Conservation (phyloP, 1,139 yeast genomes). For the Zygosaccharomyces sapae region DNA sequence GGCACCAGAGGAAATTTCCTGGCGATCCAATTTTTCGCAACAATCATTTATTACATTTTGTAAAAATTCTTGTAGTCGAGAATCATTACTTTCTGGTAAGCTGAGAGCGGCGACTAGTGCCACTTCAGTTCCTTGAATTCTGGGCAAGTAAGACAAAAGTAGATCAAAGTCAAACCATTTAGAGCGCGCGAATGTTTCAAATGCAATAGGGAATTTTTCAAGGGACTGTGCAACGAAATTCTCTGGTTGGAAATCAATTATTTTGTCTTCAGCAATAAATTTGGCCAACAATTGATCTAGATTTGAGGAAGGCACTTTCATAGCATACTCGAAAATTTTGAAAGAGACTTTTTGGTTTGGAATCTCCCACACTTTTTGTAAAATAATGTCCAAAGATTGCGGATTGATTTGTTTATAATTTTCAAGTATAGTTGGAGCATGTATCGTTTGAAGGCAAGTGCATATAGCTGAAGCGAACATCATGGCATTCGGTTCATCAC, state of each 20-base stretch:
- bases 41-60: conserved; percentile 1
- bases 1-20: conserved; percentile 6
- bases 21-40: background rate
- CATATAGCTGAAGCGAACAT: conserved; percentile 4
- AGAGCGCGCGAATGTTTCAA: conserved; percentile 8
- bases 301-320: conserved; percentile 2
- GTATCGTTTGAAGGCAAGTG: background rate
- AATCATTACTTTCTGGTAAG: background rate
- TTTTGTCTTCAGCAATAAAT: conserved; percentile 7
- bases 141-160: conserved; percentile 5
- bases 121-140: conserved; percentile 4
- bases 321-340: background rate
- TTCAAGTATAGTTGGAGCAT: conserved; percentile 5
- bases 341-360: conserved; percentile 1
- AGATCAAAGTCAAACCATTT: conserved; percentile 6
- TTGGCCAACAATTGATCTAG: conserved; percentile 6
- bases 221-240: conserved; percentile 5
- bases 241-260: conserved; percentile 6
- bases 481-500: conserved; percentile 1
- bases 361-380: background rate
- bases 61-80: conserved; percentile 3
- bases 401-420: conserved; percentile 3
- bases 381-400: background rate
- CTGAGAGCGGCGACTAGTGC: conserved; percentile 9
- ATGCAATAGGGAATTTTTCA: background rate